phyloP scores from a whole-genome alignment of 2,329 filamentous ascomycete species.

The Neonectria punicea region DNA sequence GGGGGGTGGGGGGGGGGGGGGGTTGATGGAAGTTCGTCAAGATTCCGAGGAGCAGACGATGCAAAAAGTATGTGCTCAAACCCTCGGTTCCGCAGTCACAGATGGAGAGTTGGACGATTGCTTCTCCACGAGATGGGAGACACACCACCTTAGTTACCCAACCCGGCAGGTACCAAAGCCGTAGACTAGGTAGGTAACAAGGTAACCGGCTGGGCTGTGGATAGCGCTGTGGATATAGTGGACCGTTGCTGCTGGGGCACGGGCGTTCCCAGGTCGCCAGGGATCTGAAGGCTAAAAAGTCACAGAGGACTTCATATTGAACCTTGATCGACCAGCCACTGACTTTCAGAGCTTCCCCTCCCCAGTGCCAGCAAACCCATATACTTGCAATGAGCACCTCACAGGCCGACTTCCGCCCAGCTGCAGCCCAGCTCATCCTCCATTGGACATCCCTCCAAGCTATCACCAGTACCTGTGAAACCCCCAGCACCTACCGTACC shows the following conservation, averaged over 20 bases:
- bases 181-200: neutral
- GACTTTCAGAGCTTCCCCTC: neutral
- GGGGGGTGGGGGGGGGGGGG: too few species aligned
- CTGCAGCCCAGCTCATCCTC: neutral
- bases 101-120: neutral
- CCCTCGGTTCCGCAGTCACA: neutral
- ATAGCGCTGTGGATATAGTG: neutral
- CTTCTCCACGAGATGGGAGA: neutral
- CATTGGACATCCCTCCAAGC: too few species aligned
- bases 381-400: too few species aligned
- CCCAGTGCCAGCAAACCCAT: too few species aligned
- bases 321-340: neutral
- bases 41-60: neutral
- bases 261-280: neutral
- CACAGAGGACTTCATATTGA: neutral
- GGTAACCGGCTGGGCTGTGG: neutral
- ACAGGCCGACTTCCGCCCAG: too few species aligned
- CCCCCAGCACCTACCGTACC: too few species aligned
- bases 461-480: neutral
- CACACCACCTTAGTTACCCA: too few species aligned
- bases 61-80: neutral
- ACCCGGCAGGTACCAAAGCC: too few species aligned
- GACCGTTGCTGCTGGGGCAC: neutral
- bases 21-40: neutral
- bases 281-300: neutral